Percentiles rank a stretch among this genome's conserved stretches.
phyloP scores from a whole-genome alignment of 75 land plant species.

The Selaginella tamariscina region DNA sequence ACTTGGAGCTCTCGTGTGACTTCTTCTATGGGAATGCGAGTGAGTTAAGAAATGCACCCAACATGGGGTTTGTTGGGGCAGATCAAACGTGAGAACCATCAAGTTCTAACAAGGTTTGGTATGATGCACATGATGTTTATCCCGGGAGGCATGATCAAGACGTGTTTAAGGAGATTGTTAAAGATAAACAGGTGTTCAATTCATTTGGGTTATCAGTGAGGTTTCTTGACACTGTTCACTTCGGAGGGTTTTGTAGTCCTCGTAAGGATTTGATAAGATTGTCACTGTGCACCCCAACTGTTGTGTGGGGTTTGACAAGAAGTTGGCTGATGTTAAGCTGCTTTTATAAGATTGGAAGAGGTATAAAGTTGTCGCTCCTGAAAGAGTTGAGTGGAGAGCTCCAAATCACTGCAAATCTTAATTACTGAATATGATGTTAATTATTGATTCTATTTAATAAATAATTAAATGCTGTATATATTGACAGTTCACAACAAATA shows the following conservation, averaged over 20 bases:
- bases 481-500: no score
- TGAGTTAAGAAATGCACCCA: background rate
- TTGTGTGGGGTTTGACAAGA: background rate
- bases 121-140: background rate
- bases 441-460: no score
- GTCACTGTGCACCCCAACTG: conserved; percentile 4
- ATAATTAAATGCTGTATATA: no score
- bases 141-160: conserved; percentile 11
- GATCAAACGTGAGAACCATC: background rate
- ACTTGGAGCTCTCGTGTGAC: conserved; percentile 1
- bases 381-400: conserved; percentile 7
- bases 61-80: background rate
- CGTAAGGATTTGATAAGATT: conserved; percentile 3
- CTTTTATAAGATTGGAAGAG: background rate
- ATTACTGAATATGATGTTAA: no score
- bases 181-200: background rate
- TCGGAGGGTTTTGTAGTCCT: background rate
- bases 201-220: background rate
- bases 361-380: background rate
- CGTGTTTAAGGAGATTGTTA: conserved; percentile 2
- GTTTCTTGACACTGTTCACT: background rate
- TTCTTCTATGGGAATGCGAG: background rate
- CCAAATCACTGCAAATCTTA: background rate
- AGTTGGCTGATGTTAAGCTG: background rate
- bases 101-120: conserved; percentile 6